Evolutionary conservation across 2,329 filamentous ascomycete genomes (phyloP).

Genomic region (Colletotrichum magnum): DNA sequence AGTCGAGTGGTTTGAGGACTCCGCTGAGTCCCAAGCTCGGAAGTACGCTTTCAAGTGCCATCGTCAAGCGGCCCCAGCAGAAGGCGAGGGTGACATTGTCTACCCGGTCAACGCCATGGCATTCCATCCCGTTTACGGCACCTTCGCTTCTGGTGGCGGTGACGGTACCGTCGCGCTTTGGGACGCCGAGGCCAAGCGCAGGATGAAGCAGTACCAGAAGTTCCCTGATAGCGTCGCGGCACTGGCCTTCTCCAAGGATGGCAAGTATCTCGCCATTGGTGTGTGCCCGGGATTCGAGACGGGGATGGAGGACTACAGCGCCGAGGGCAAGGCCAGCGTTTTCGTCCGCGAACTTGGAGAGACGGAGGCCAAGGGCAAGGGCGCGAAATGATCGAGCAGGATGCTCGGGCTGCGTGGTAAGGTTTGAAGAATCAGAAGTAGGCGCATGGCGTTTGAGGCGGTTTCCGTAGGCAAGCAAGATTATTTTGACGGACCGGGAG

Average conservation of each 20-base stretch:
- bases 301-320: slow-evolving; percentile 83
- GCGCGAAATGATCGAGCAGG: slow-evolving; percentile 69
- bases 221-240: slow-evolving; percentile 84
- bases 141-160: slow-evolving; percentile 90
- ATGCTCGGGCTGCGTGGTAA: background rate
- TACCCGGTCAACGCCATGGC: slow-evolving; percentile 92
- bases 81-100: slow-evolving; percentile 81
- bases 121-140: slow-evolving; percentile 87
- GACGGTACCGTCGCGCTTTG: slow-evolving; percentile 94
- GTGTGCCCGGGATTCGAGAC: slow-evolving; percentile 91
- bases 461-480: slow-evolving; percentile 47
- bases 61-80: slow-evolving; percentile 77
- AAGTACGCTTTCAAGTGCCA: slow-evolving; percentile 99
- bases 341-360: slow-evolving; percentile 88
- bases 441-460: slow-evolving; percentile 39
- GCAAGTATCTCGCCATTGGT: slow-evolving; percentile 83
- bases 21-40: slow-evolving; percentile 85
- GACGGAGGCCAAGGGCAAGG: slow-evolving; percentile 89
- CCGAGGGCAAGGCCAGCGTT: slow-evolving; percentile 81
- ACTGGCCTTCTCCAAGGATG: slow-evolving; percentile 82
- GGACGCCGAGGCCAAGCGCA: slow-evolving; percentile 91
- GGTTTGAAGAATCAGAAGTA: slow-evolving; percentile 43
- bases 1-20: slow-evolving; percentile 98
- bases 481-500: slow-evolving; percentile 45
- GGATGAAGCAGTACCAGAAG: slow-evolving; percentile 90